A percentile compares a stretch with the other conserved stretches of the same genome.
These are phyloP conservation scores for Leptomonas pyrrhocoris DNA, from an alignment of 208 protist species.

Conservation along the genomic window DNA sequence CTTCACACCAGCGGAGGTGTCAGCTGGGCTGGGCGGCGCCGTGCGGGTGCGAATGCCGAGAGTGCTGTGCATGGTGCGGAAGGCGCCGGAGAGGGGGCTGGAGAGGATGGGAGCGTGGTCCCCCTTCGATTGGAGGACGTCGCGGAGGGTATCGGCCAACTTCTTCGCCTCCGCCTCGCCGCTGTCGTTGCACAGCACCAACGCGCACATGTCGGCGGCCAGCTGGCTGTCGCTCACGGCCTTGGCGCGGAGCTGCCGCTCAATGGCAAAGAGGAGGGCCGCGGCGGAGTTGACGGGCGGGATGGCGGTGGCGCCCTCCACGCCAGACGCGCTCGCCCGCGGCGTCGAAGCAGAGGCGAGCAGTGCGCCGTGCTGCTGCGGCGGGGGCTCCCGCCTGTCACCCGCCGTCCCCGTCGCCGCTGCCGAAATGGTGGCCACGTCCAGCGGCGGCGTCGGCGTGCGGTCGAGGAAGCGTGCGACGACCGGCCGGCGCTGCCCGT, in stretches of 20 bases:
- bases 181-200: constrained; percentile 44
- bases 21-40: constrained; percentile 8
- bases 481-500: constrained; percentile 56
- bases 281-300: constrained; percentile 3
- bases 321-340: not conserved
- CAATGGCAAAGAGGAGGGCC: constrained; percentile 16
- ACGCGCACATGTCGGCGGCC: constrained; percentile 46
- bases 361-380: constrained; percentile 3
- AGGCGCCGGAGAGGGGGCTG: constrained; percentile 59
- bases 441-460: not conserved
- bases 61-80: constrained; percentile 59
- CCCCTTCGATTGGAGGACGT: constrained; percentile 32
- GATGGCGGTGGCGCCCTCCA: not conserved
- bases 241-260: constrained; percentile 28
- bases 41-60: constrained; percentile 48
- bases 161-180: constrained; percentile 38
- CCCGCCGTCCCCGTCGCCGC: not conserved
- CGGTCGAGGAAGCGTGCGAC: constrained; percentile 53
- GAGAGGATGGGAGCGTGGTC: constrained; percentile 56
- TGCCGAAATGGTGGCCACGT: not conserved
- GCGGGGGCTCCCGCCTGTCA: not conserved
- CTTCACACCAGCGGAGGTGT: constrained; percentile 11
- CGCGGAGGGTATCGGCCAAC: constrained; percentile 48
- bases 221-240: constrained; percentile 32
- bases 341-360: constrained; percentile 23